Evolutionary conservation across 2,329 filamentous ascomycete genomes (phyloP), one percentile per base, ranked within the genome.

Genomic region (Apiospora aurea): DNA sequence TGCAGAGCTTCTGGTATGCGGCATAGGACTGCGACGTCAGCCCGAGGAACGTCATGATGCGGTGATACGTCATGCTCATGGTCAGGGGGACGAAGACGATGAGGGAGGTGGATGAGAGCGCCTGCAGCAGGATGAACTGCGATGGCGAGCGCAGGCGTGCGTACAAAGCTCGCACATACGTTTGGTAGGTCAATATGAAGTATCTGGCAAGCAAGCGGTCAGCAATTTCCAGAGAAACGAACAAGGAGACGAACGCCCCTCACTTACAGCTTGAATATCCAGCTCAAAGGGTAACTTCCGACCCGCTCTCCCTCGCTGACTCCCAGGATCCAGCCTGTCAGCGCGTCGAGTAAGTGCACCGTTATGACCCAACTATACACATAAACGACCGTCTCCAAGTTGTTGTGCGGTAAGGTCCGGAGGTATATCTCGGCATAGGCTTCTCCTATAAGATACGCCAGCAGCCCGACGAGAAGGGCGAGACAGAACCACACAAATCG

Each of bases 321-420:
- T 64, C 91, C 90, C 51, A 93, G 80, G 67, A 92, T 91, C 89
- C 89, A 93, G 1, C 89, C 90, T 0, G 90, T 91, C 72, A 92
- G 81, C 2, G 86, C 87, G 77, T 93, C 91, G 10, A 93, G 83
- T 34, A 92, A 80, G 73, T 92, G 88, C 11, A 93, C 90, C 1
- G 90, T 92, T 43, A 87, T 84, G 13, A 92, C 89, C 91, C 91
- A 93, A 69, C 89, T 91, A 79, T 92, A 93, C 68, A 93, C 91
- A 77, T 93, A 93, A 14, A 91, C 85, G 70, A 93, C 88, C 0
- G 90, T 92, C 79, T 92, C 90, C 74, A 90, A 83, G 73, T 87
- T 92, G 81, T 88, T 87, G 77, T 93, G 91, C 5, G 91, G 91
- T 71, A 93, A 81, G 0, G 91, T 92, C 51, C 89, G 86, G 49